Evolutionary conservation across 352 stramenopile species (phyloP), one percentile per base, ranked within the genome.

Genomic region (Phytophthora citricola): DNA sequence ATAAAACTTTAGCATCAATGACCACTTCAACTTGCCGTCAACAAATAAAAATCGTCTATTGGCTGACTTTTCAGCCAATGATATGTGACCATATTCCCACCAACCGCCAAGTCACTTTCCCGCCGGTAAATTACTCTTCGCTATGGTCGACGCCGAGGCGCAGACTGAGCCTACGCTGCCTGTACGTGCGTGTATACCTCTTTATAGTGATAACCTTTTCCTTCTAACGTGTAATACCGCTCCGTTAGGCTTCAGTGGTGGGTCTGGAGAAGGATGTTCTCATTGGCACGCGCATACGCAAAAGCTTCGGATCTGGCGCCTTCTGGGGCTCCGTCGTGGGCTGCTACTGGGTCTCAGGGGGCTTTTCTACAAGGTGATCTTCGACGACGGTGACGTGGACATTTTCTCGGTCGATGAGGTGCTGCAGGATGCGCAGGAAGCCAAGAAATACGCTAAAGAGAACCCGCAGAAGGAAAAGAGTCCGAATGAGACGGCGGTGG

Each of bases 361-460:
- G 8, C 54, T 78, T 0, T 92, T 94, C 49, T 94, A 92, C 67
- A 94, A 94, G 53, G 70, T 94, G 40, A 82, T 76, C 70, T 94
- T 94, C 58, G 86, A 94, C 36, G 86, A 94, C 40, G 86, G 86
- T 36, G 86, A 94, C 57, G 84, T 94, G 27, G 86, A 94, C 64
- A 80, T 94, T 54, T 68, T 92, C 15, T 70, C 77, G 8, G 69
- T 56, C 2, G 73, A 78, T 5, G 86, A 94, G 69, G 76, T 86
- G 22, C 34, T 82, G 7, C 49, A 72, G 41, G 81, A 91, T 58
- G 43, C 81, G 4, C 64, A 81, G n/a, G 39, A 67, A 54, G 78
- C 78, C 7, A 69, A 68, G 17, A 56, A 52, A 22, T 32, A 71
- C 41, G 38, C 51, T 7, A 51, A 59, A 17, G 75, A 86, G 41